phyloP scores from a whole-genome alignment of 2,329 filamentous ascomycete genomes.

The Piedraia hortae region DNA sequence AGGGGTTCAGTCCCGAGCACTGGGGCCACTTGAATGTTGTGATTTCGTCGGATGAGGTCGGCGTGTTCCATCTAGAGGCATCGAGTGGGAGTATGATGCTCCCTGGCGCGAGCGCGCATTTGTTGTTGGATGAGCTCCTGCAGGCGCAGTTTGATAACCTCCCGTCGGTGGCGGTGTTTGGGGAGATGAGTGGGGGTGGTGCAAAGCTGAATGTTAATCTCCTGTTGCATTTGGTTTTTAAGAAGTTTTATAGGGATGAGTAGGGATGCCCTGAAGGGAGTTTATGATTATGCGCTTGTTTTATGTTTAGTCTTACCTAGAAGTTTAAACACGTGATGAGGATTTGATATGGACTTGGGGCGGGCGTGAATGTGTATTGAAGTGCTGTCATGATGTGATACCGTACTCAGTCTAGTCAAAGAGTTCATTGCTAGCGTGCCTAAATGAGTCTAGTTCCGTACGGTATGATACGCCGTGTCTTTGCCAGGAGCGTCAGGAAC shows the following conservation, averaged over 20 bases:
- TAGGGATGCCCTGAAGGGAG: conserved; percentile 2
- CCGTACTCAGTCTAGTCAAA: too few species aligned
- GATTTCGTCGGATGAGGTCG: conserved; percentile 79
- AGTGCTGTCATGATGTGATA: too few species aligned
- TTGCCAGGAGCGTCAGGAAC: too few species aligned
- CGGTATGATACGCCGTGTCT: too few species aligned
- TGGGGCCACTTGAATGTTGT: conserved; percentile 87
- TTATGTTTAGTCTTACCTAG: too few species aligned
- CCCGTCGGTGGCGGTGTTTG: conserved; percentile 88
- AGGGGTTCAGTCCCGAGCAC: conserved; percentile 52
- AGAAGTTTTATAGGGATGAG: conserved; percentile 62
- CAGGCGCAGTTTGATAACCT: conserved; percentile 94
- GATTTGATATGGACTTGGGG: too few species aligned
- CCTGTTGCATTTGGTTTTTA: conserved; percentile 86
- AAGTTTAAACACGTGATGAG: too few species aligned
- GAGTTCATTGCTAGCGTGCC: too few species aligned
- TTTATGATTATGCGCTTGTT: too few species aligned
- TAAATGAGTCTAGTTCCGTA: too few species aligned
- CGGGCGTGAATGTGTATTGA: too few species aligned
- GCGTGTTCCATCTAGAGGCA: conserved; percentile 78
- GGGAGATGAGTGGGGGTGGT: conserved; percentile 21
- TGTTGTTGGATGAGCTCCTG: conserved; percentile 76
- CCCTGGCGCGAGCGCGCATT: conserved; percentile 64
- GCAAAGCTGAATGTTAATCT: conserved; percentile 88
- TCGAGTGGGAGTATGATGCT: conserved; percentile 84